Percentiles rank a stretch among this genome's conserved stretches.
Evolutionary conservation across 1,139 yeast genomes (phyloP).

Genomic region (Debaryomycetaceae sp.): DNA sequence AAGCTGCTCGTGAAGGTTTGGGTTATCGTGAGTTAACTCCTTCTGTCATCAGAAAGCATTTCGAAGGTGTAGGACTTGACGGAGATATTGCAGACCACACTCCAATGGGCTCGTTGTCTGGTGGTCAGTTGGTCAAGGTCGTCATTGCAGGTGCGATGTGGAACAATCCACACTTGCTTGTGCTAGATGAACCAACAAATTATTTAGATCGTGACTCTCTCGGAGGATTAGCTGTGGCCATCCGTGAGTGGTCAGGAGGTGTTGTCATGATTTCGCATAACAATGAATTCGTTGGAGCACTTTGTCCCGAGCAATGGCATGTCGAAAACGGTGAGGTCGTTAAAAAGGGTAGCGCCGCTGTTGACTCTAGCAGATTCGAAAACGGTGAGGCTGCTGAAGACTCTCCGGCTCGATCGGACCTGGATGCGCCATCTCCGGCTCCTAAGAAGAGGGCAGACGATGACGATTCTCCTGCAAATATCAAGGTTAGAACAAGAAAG

Average conservation of each 20-base stretch:
- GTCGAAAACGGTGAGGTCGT: slow-evolving; percentile 90
- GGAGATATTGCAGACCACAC: slow-evolving; percentile 99
- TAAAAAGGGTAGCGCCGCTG: slow-evolving; percentile 73
- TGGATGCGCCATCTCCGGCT: slow-evolving; percentile 18
- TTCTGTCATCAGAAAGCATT: slow-evolving; percentile 89
- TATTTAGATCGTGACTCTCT: slow-evolving; percentile 96
- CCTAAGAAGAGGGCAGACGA: slow-evolving; percentile 53
- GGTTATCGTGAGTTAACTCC: slow-evolving; percentile 94
- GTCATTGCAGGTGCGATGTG: slow-evolving; percentile 99
- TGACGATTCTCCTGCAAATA: slow-evolving; percentile 92
- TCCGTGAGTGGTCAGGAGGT: slow-evolving; percentile 97
- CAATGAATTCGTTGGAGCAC: slow-evolving; percentile 93
- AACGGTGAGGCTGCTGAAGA: slow-evolving; percentile 49
- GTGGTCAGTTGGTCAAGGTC: slow-evolving; percentile 97
- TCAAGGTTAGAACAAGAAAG: slow-evolving; percentile 87
- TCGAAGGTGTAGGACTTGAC: slow-evolving; percentile 94
- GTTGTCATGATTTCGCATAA: slow-evolving; percentile 98
- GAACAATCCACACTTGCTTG: slow-evolving; percentile 98
- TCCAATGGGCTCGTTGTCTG: slow-evolving; percentile 92
- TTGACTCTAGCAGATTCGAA: slow-evolving; percentile 77
- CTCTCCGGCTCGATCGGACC: slow-evolving; percentile 7
- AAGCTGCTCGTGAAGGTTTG: slow-evolving; percentile 97
- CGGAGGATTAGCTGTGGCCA: slow-evolving; percentile 96
- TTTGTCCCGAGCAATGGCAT: slow-evolving; percentile 98
- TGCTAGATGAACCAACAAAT: slow-evolving; percentile 97